Base-by-base conservation (phyloP, 1,139 yeast genomes). In the Martiniozyma asiatica region DNA sequence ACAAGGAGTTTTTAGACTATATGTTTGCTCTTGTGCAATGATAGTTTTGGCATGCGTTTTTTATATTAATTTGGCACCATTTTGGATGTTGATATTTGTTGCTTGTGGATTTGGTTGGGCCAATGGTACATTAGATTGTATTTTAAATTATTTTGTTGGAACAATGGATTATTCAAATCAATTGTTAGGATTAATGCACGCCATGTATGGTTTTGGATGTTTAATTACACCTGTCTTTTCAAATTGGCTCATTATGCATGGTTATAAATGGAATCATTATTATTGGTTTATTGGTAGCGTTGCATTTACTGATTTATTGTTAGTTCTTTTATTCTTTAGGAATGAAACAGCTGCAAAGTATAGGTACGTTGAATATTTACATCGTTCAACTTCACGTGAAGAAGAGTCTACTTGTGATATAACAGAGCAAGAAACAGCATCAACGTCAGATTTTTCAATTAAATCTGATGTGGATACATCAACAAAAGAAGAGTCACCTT, bases 201-300 rank as follows among this genome's bases (percentile, higher is more conserved):
- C 82, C 0, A 62, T 66, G 38, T 77, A 73, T 46, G 87, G 87
- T 0, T 50, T 73, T 6, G 84, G 85, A 1, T 71, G 81, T 29
- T 67, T 76, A 59, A 55, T 73, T 0, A 64, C 81, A 2, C 85
- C 89, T 0, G 66, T 49, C 4, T 28, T 50, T 10, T 41, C 44
- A 6, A 45, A 51, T 6, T 35, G 26, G 12, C 33, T 53, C 26
- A 40, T 50, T 18, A 38, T 44, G 13, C 27, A 21, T 11, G 52
- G 37, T 35, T 55, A 44, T 64, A 26, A 35, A 8, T 68, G 75
- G 75, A 59, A 62, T 38, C 53, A 59, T 13, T 66, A 61, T 42
- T 70, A 66, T 41, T 30, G 55, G n/a, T 42, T 67, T 4, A 45
- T 68, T 16, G 41, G 59, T 4, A 32, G 38, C 1, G 32, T 55